These are phyloP conservation scores for Pulicaria dysenterica DNA, from an alignment of 129 eudicot species.

Conservation along the genomic window DNA sequence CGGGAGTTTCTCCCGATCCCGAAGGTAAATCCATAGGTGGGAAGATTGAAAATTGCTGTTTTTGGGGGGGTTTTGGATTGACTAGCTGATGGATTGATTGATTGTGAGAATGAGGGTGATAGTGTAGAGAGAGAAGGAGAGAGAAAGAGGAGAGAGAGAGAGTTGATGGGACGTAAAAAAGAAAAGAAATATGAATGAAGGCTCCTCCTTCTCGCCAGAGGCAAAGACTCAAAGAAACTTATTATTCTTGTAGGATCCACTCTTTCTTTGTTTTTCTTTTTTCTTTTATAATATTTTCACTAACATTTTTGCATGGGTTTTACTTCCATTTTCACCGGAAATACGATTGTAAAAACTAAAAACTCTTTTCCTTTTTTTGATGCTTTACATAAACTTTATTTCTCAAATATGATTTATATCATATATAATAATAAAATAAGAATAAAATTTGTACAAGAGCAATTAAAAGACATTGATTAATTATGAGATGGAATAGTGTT, in stretches of 20 bases:
- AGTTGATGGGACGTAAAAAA: constrained; percentile 47
- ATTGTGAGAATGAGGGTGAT: constrained; percentile 25
- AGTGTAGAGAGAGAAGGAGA: constrained; percentile 16
- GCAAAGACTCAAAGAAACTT: constrained; percentile 17
- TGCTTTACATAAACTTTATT: neutral
- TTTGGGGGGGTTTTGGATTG: constrained; percentile 12
- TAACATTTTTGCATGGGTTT: constrained; percentile 32
- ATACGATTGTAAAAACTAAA: neutral
- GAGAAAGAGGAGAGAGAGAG: constrained; percentile 18
- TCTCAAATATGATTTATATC: too few species aligned
- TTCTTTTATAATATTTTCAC: neutral
- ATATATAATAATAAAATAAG: too few species aligned
- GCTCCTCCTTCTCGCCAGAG: constrained; percentile 30
- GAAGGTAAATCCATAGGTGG: constrained; percentile 30
- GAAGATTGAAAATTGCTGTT: constrained; percentile 21
- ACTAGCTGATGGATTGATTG: constrained; percentile 23
- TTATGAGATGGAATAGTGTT: too few species aligned
- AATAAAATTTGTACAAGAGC: too few species aligned
- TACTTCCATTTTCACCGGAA: constrained; percentile 6
- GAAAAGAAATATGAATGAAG: constrained; percentile 46
- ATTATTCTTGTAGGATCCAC: constrained; percentile 43
- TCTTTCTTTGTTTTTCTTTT: neutral
- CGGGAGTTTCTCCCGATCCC: constrained; percentile 18
- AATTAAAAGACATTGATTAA: too few species aligned
- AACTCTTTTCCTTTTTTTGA: neutral